Percentiles rank a stretch among this genome's conserved stretches.
phyloP scores from a whole-genome alignment of 2,329 filamentous ascomycete species.

The Epichloe brachyelytri region DNA sequence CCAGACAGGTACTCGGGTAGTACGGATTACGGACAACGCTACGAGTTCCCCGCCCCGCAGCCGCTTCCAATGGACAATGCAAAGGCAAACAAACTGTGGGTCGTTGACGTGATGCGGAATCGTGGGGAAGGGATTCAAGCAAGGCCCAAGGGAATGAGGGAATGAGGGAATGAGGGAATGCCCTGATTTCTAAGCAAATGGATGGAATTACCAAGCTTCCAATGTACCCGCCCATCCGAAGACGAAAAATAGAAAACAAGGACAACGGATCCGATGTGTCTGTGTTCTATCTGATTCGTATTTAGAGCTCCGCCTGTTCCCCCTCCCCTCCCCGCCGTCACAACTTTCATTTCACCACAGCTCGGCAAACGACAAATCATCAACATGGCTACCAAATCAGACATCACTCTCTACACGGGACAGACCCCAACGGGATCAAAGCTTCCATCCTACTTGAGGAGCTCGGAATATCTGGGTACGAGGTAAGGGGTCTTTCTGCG shows the following conservation, averaged over 20 bases:
- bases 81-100: background rate
- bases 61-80: no score
- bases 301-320: no score
- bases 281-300: no score
- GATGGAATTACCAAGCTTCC: background rate
- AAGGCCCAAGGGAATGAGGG: background rate
- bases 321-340: no score
- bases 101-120: background rate
- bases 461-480: conserved; percentile 62
- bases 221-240: no score
- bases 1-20: background rate
- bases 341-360: no score
- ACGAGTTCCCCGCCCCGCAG: no score
- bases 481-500: conserved; percentile 28
- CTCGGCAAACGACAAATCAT: no score
- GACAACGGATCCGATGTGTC: no score
- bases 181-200: background rate
- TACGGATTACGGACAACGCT: no score
- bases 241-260: no score
- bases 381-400: conserved; percentile 23
- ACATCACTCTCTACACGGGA: conserved; percentile 71
- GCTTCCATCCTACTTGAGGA: conserved; percentile 79
- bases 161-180: background rate
- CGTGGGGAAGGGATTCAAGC: background rate
- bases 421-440: conserved; percentile 83